phyloP scores from a whole-genome alignment of 1,284 basidiomycete species.

The Ganoderma lingzhi region DNA sequence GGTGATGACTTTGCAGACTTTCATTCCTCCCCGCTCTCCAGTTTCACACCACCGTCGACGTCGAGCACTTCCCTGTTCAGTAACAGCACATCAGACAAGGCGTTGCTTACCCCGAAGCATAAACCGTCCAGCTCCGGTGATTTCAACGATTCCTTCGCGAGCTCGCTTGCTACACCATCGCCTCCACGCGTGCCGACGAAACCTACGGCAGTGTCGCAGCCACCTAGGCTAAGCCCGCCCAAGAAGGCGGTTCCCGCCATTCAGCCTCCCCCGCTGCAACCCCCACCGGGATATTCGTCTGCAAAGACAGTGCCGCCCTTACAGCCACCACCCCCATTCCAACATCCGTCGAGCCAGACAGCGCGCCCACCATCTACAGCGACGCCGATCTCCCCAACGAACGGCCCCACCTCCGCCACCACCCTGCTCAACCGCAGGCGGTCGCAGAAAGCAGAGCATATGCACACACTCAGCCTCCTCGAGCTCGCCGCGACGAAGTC shows the following conservation, averaged over 20 bases:
- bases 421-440: constrained; percentile 26
- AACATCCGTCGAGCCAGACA: constrained; percentile 5
- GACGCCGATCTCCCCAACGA: constrained; percentile 13
- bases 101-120: constrained; percentile 34
- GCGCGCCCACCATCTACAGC: constrained; percentile 12
- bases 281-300: constrained; percentile 8
- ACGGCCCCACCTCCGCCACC: constrained; percentile 15
- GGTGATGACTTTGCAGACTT: constrained; percentile 40
- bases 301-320: constrained; percentile 1
- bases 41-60: constrained; percentile 18
- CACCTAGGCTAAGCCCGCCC: constrained; percentile 6
- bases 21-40: constrained; percentile 25
- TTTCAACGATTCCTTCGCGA: constrained; percentile 26
- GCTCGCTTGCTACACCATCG: constrained; percentile 37
- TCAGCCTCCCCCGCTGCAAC: constrained; percentile 15
- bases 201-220: constrained; percentile 13
- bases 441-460: constrained; percentile 49
- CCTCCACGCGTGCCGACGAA: constrained; percentile 37
- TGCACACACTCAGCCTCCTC: constrained; percentile 63
- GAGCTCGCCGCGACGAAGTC: constrained; percentile 58
- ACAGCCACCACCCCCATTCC: constrained; percentile 11
- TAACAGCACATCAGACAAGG: constrained; percentile 32
- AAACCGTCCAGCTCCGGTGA: constrained; percentile 30
- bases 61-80: constrained; percentile 36
- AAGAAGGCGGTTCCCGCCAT: not conserved